Percentiles rank a stretch among this genome's conserved stretches.
Conservation (phyloP, 305 asterid genomes). For the Fraxinus nigra region DNA sequence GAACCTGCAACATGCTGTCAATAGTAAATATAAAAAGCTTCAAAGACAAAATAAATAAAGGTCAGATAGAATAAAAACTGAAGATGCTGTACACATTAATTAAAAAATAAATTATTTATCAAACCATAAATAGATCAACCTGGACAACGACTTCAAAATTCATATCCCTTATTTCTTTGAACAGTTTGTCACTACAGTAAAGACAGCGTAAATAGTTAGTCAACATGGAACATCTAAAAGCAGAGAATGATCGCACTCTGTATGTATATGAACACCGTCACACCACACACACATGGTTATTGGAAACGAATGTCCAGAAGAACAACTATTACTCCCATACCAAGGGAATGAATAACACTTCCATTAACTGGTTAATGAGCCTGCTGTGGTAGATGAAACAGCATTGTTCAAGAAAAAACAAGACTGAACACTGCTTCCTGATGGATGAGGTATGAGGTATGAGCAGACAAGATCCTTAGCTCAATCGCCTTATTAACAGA, state of each 20-base stretch:
- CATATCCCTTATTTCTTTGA: constrained; percentile 92
- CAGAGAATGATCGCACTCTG: constrained; percentile 1
- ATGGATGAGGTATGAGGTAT: constrained; percentile 17
- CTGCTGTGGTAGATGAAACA: neutral
- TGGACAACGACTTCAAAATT: constrained; percentile 98
- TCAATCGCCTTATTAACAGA: neutral
- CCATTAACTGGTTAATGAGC: neutral
- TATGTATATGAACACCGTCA: neutral
- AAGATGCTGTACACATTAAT: constrained; percentile 6
- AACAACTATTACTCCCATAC: neutral
- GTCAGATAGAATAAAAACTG: constrained; percentile 13
- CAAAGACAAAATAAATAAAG: constrained; percentile 14
- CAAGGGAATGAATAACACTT: neutral
- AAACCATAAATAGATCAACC: constrained; percentile 56
- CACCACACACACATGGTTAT: neutral
- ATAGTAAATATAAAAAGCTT: constrained; percentile 40
- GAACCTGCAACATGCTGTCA: constrained; percentile 76
- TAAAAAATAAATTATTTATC: constrained; percentile 18
- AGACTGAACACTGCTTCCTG: neutral
- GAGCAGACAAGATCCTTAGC: constrained; percentile 8
- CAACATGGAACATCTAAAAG: constrained; percentile 10
- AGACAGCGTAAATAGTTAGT: constrained; percentile 21
- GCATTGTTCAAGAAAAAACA: neutral
- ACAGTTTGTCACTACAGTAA: constrained; percentile 80
- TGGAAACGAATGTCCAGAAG: neutral